Evolutionary conservation across 2,329 filamentous ascomycete genomes (phyloP), one percentile per base, ranked within the genome.

Genomic region (Microcyclospora pomicola): DNA sequence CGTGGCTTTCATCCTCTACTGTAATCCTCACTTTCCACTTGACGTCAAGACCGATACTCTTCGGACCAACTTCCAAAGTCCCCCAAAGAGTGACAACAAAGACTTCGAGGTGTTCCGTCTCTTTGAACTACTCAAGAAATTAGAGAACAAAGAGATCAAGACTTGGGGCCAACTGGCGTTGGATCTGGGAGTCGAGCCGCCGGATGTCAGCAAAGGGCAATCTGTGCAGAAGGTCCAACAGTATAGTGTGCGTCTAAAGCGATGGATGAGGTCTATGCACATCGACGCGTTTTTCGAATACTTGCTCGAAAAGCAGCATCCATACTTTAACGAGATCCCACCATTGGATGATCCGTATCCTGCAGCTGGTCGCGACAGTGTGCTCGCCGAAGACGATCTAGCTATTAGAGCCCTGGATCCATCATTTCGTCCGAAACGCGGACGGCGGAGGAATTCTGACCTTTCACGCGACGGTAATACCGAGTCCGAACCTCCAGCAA

Each of bases 191-290:
- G 88, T 94, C 12, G 83, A 92, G 52, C 80, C 81, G 2, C 85
- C 86, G 2, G 80, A 84, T 42, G 68, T 77, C 15, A 76, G 81
- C 42, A 91, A 88, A 58, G 82, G 84, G 16, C 56, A 58, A 35
- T 93, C 85, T 57, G 78, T 82, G 2, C 88, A 95, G 56, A 94
- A 94, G 59, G 81, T 95, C 41, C 85, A 93, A 58, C 87, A 95
- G 58, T 95, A 94, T 65, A 85, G 84, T 32, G 87, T 95, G 34
- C 74, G 87, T 41, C 65, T 95, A 40, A 95, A 95, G 42, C 79
- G 88, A 54, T 95, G 87, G 87, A 91, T 95, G 83, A 84, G 85
- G 56, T 87, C 86, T 5, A 88, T 93, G 81, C 87, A 94, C 57
- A 77, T 94, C 37, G 84, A 93, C 66, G 82, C 85, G 9, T 95